These are phyloP conservation scores for Phytophthora multivora DNA, from an alignment of 352 stramenopile genomes.

Conservation along the genomic window DNA sequence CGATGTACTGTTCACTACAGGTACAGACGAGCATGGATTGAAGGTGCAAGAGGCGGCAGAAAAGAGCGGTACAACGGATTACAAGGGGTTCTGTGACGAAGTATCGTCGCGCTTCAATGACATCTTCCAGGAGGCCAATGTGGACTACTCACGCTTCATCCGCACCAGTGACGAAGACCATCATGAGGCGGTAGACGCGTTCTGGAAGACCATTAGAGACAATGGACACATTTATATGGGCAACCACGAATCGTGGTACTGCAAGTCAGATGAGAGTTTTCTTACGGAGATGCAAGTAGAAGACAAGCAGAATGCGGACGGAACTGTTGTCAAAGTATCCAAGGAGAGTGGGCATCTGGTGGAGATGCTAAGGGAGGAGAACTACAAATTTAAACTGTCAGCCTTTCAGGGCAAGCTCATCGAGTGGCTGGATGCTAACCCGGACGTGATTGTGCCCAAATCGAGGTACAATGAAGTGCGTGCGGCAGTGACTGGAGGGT, in stretches of 20 bases:
- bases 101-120: slow-evolving; percentile 91
- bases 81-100: slow-evolving; percentile 91
- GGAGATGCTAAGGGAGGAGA: slow-evolving; percentile 96
- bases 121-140: slow-evolving; percentile 90
- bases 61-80: slow-evolving; percentile 80
- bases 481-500: slow-evolving; percentile 87
- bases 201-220: slow-evolving; percentile 92
- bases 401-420: slow-evolving; percentile 94
- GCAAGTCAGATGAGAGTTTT: slow-evolving; percentile 98
- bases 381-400: slow-evolving; percentile 98
- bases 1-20: slow-evolving; percentile 93
- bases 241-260: slow-evolving; percentile 99
- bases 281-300: slow-evolving; percentile 98
- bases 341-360: slow-evolving; percentile 93
- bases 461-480: slow-evolving; percentile 92
- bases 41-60: slow-evolving; percentile 96
- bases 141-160: slow-evolving; percentile 96
- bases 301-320: slow-evolving; percentile 53
- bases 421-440: slow-evolving; percentile 83
- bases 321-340: slow-evolving; percentile 68
- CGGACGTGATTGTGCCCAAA: slow-evolving; percentile 92
- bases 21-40: slow-evolving; percentile 98
- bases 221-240: slow-evolving; percentile 97
- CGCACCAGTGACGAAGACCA: slow-evolving; percentile 96
- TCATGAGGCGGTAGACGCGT: slow-evolving; percentile 85